phyloP scores from a whole-genome alignment of 345 rosid genomes.

The Euphorbia pulcherrima region DNA sequence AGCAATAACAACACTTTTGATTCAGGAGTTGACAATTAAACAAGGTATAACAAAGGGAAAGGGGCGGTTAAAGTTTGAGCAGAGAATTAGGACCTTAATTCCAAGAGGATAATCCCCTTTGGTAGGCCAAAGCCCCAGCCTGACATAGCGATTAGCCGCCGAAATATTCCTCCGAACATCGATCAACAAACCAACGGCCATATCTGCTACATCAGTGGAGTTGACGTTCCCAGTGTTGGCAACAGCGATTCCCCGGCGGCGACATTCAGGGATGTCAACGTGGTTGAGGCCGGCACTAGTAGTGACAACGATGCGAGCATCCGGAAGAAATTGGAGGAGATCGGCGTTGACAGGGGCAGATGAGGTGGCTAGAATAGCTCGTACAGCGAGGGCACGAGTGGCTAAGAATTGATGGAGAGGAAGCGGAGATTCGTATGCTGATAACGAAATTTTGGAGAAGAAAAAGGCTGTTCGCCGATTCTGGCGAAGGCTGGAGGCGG shows the following conservation, averaged over 20 bases:
- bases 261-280: conserved; percentile 54
- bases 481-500: conserved; percentile 15
- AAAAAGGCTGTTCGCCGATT: background rate
- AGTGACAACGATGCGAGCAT: conserved; percentile 41
- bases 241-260: conserved; percentile 43
- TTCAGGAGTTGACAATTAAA: background rate
- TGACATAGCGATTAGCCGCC: conserved; percentile 44
- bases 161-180: conserved; percentile 53
- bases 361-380: conserved; percentile 14
- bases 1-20: no score
- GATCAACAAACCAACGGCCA: conserved; percentile 52
- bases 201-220: conserved; percentile 55
- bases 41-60: no score
- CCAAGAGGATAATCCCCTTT: conserved; percentile 43
- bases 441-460: conserved; percentile 14
- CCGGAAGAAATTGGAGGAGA: conserved; percentile 38
- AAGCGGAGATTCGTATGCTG: conserved; percentile 22
- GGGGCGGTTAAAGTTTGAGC: background rate
- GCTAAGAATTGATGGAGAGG: conserved; percentile 19
- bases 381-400: conserved; percentile 5
- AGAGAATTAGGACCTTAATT: conserved; percentile 31
- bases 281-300: conserved; percentile 53
- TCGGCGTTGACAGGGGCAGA: conserved; percentile 6
- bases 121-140: conserved; percentile 38
- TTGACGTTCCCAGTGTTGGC: conserved; percentile 43